Evolutionary conservation across 106 monocot genomes (phyloP).

Genomic region (Allium cepa): DNA sequence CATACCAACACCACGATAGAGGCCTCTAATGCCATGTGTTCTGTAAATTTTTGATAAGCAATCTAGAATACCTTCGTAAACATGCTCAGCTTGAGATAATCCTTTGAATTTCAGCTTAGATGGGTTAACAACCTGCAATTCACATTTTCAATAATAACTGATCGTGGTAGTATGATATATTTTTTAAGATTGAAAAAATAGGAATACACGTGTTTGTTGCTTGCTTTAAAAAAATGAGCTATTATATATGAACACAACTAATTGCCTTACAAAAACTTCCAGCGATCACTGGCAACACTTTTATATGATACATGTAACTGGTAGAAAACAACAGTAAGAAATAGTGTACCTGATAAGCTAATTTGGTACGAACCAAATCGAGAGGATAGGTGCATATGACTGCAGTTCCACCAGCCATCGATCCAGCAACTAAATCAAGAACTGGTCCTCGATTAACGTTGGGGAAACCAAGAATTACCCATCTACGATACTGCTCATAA

Average conservation of each 20-base stretch:
- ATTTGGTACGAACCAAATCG: constrained; percentile 86
- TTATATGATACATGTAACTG: too few species aligned
- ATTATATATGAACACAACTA: too few species aligned
- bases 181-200: too few species aligned
- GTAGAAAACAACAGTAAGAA: too few species aligned
- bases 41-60: constrained; percentile 66
- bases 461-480: constrained; percentile 59
- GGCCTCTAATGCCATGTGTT: constrained; percentile 73
- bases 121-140: constrained; percentile 58
- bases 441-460: constrained; percentile 52
- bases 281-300: too few species aligned
- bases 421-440: constrained; percentile 76
- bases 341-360: constrained; percentile 76
- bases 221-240: too few species aligned
- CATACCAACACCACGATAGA: constrained; percentile 85
- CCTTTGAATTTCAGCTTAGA: constrained; percentile 19
- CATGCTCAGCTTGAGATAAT: constrained; percentile 24
- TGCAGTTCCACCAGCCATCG: constrained; percentile 84
- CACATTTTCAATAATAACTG: neutral
- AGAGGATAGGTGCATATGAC: constrained; percentile 90
- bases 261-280: too few species aligned
- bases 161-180: too few species aligned
- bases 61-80: constrained; percentile 82
- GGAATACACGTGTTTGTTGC: too few species aligned
- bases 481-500: constrained; percentile 87